Percentiles rank a stretch among this genome's conserved stretches.
Conservation (phyloP, 345 rosid genomes). For the Eucalyptus rudis region DNA sequence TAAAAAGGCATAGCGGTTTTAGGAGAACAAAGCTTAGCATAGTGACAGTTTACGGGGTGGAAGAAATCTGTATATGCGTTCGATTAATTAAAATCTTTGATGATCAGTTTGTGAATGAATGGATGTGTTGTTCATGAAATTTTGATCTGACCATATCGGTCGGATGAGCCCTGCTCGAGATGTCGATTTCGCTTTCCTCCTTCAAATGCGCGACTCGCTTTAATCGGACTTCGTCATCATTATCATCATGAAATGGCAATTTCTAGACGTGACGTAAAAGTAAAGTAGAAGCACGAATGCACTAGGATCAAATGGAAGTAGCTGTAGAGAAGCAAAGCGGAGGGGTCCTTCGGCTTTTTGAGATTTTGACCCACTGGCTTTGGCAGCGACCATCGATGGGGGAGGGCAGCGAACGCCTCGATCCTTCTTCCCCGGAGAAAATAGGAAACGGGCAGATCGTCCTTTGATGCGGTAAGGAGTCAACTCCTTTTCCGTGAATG, state of each 20-base stretch:
- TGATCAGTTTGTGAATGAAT: not conserved
- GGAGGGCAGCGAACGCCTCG: not conserved
- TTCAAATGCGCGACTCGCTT: not conserved
- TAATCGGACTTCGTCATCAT: not conserved
- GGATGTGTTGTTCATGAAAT: not conserved
- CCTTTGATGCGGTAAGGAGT: not conserved
- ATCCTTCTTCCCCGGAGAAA: not conserved
- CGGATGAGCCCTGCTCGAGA: not conserved
- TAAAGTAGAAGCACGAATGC: not conserved
- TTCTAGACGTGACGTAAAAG: not conserved
- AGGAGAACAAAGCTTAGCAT: not conserved
- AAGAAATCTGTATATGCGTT: not conserved
- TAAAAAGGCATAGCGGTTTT: not conserved
- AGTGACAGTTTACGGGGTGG: not conserved
- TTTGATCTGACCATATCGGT: not conserved
- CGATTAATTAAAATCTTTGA: not conserved
- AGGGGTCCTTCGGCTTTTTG: not conserved
- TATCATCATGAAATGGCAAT: not conserved
- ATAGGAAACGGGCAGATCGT: not conserved
- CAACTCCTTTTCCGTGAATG: not conserved
- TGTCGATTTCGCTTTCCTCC: not conserved
- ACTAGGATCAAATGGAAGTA: not conserved
- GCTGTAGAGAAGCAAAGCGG: not conserved
- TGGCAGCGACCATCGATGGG: not conserved
- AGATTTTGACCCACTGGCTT: not conserved